These are phyloP conservation scores for Sporopachydermia quercuum DNA, from an alignment of 805 yeast genomes.

Conservation along the genomic window DNA sequence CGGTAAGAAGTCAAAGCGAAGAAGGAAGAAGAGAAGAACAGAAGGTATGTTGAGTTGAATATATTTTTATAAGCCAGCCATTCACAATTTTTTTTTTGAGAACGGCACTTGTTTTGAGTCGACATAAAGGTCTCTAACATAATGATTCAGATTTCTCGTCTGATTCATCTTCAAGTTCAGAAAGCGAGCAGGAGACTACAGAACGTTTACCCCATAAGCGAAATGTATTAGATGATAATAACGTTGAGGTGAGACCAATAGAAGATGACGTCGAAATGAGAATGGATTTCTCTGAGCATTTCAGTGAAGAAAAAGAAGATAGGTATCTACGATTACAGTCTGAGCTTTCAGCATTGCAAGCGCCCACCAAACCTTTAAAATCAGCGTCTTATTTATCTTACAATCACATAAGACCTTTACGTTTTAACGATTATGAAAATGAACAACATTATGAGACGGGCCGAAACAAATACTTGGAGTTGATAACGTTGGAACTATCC, in stretches of 20 bases:
- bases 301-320: background rate
- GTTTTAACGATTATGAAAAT: background rate
- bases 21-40: conserved; percentile 5
- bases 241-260: background rate
- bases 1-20: background rate
- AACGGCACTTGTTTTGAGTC: too few relatives aligned
- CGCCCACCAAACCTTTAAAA: conserved; percentile 34
- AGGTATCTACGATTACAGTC: conserved; percentile 50
- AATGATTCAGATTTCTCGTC: conserved; percentile 4
- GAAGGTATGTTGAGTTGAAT: conserved; percentile 3
- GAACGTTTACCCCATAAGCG: background rate
- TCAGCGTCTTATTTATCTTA: background rate
- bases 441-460: background rate
- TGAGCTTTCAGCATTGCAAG: conserved; percentile 60
- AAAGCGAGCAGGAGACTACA: conserved; percentile 1
- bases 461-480: conserved; percentile 26
- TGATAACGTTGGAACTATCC: conserved; percentile 33
- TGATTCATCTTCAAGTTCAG: conserved; percentile 3
- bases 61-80: background rate
- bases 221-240: background rate
- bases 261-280: background rate
- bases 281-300: background rate
- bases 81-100: background rate
- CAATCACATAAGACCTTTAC: background rate
- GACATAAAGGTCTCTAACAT: too few relatives aligned